Conservation (phyloP, 2,329 filamentous ascomycete genomes). For the Neopestalotiopsis clavispora region DNA sequence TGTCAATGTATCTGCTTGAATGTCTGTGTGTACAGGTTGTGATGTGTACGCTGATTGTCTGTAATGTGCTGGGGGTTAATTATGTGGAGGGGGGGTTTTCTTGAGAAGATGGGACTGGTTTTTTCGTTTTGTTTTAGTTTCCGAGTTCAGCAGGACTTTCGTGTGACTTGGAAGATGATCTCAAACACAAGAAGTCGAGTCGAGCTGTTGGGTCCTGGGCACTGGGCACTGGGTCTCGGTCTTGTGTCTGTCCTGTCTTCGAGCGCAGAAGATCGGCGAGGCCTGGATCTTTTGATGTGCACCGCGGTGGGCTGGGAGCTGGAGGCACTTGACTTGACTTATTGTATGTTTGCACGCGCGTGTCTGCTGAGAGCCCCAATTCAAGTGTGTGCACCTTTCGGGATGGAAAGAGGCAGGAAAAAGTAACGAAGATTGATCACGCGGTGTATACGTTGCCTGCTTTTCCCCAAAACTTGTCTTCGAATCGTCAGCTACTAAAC, state of each 20-base stretch:
- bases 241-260: background rate
- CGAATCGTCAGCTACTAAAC: background rate
- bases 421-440: background rate
- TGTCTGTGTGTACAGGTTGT: background rate
- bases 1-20: background rate
- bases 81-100: background rate
- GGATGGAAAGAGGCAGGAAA: too few relatives aligned
- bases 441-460: background rate
- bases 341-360: slow-evolving; percentile 1
- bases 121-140: background rate
- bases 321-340: slow-evolving; percentile 8
- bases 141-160: background rate
- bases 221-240: background rate
- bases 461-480: background rate
- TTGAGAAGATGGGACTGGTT: background rate
- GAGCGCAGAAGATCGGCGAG: slow-evolving; percentile 16
- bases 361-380: too few relatives aligned
- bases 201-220: background rate
- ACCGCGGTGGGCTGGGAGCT: background rate
- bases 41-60: background rate
- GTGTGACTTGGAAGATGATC: background rate
- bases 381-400: background rate
- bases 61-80: background rate
- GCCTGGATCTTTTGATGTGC: slow-evolving; percentile 16
- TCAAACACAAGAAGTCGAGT: background rate